phyloP scores from a whole-genome alignment of 805 yeast genomes.

The Metschnikowia drakensbergensis region DNA sequence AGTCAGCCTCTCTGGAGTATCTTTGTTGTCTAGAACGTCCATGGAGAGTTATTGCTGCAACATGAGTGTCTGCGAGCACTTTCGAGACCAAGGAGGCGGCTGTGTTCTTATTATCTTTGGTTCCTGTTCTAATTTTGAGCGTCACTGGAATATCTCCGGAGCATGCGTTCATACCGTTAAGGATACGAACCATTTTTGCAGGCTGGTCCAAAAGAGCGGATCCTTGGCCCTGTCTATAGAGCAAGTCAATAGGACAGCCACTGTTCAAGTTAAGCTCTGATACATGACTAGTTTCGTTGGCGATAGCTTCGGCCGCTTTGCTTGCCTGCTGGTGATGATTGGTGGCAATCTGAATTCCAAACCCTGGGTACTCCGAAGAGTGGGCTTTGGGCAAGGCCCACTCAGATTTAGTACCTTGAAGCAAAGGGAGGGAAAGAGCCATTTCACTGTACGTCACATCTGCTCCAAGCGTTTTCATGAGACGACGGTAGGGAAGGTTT shows the following conservation, averaged over 20 bases:
- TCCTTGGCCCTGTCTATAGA: constrained; percentile 95
- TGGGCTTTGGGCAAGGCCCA: constrained; percentile 98
- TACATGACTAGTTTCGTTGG: constrained; percentile 54
- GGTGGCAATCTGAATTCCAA: constrained; percentile 91
- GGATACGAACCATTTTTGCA: constrained; percentile 68
- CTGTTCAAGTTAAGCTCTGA: constrained; percentile 87
- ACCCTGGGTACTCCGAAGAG: constrained; percentile 73
- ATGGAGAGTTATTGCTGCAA: constrained; percentile 88
- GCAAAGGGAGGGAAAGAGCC: constrained; percentile 83
- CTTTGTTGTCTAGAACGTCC: constrained; percentile 97
- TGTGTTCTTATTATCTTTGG: constrained; percentile 77
- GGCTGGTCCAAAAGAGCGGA: constrained; percentile 90
- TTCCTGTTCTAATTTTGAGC: constrained; percentile 88
- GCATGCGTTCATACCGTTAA: constrained; percentile 84
- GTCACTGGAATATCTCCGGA: constrained; percentile 92
- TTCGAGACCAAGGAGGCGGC: constrained; percentile 76
- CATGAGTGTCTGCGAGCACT: constrained; percentile 72
- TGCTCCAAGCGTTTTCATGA: constrained; percentile 87
- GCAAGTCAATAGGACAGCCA: constrained; percentile 95
- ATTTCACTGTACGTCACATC: constrained; percentile 93
- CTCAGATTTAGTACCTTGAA: constrained; percentile 89
- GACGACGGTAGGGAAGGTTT: constrained; percentile 87
- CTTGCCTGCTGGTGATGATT: constrained; percentile 91
- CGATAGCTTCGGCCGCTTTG: constrained; percentile 81
- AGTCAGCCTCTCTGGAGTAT: constrained; percentile 85